These are phyloP conservation scores for Mortierella sp. DNA, from an alignment of 371 early-diverging fungal genomes.

Conservation along the genomic window DNA sequence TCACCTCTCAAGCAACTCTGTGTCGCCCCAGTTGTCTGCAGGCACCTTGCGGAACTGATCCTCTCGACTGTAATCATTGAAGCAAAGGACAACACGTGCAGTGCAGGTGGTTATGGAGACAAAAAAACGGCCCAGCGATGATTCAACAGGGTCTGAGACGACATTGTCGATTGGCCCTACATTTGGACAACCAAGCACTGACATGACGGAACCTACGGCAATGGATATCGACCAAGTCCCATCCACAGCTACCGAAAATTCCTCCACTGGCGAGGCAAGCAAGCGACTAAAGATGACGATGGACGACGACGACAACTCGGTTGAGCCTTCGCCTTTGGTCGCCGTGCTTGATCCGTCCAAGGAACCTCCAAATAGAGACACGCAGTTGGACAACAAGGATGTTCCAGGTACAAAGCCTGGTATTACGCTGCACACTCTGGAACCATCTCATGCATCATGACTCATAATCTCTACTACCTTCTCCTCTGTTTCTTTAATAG, in stretches of 20 bases:
- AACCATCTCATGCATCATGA: neutral
- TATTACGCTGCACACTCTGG: neutral
- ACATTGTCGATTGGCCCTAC: neutral
- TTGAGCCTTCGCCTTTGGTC: constrained; percentile 24
- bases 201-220: neutral
- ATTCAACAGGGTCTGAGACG: constrained; percentile 8
- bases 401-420: constrained; percentile 8
- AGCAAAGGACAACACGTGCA: neutral
- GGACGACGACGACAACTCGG: constrained; percentile 15
- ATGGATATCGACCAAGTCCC: constrained; percentile 20
- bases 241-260: neutral
- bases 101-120: constrained; percentile 27
- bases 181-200: neutral
- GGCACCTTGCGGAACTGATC: too few species aligned
- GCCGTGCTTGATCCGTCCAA: constrained; percentile 37
- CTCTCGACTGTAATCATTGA: neutral
- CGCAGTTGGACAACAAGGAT: constrained; percentile 18
- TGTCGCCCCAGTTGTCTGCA: too few species aligned
- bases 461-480: neutral
- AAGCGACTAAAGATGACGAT: constrained; percentile 38
- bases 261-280: constrained; percentile 13
- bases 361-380: constrained; percentile 21
- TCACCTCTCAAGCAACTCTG: too few species aligned
- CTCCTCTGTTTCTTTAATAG: too few species aligned
- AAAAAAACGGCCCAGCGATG: constrained; percentile 47